Evolutionary conservation across 768 basidiomycete species (phyloP), one percentile per base, ranked within the genome.

Genomic region (Mycena galericulata): DNA sequence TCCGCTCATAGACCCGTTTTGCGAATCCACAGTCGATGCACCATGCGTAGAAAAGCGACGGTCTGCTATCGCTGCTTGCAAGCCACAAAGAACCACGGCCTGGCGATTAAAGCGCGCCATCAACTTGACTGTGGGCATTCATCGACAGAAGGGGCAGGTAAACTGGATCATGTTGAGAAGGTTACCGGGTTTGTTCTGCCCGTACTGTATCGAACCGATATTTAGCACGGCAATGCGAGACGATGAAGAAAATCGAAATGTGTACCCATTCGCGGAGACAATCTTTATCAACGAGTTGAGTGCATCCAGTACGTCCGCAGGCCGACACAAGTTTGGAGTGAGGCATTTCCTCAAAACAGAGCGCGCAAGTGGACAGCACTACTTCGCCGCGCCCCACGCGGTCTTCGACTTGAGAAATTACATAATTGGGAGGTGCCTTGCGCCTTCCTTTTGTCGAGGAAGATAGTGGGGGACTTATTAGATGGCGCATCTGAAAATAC

Each of bases 41-140:
- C 76, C 76, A 77, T 12, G 76, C 76, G 36, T 76, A 76, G 43
- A 76, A 64, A 70, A 76, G 15, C 68, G 72, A 17, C 74, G 74
- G 46, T 77, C 74, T 8, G 32, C 71, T 71, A 77, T 67, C 29
- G 76, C 76, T 1, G 50, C 71, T 45, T 73, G 68, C 32, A 77
- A 60, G 3, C 74, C 75, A 17, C 74, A 72, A 3, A 77, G 67
- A 6, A 63, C 46, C n/a, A 60, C 69, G 10, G 71, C 74, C 5
- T 43, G 68, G 1, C 58, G 65, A 49, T 77, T 77, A 65, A 69
- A 74, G 41, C 72, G 68, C 36, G 69, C n/a, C 27, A 77, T 54
- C 3, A 66, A 69, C 70, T 77, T 75, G 26, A 66, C 22, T 6
- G 73, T 72, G 11, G 76, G 76, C 54, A 67, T 70, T 12, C 76